Percentiles rank a stretch among this genome's conserved stretches.
These are phyloP conservation scores for Poa pratensis DNA, from an alignment of 176 grass and related monocot species.

Conservation along the genomic window DNA sequence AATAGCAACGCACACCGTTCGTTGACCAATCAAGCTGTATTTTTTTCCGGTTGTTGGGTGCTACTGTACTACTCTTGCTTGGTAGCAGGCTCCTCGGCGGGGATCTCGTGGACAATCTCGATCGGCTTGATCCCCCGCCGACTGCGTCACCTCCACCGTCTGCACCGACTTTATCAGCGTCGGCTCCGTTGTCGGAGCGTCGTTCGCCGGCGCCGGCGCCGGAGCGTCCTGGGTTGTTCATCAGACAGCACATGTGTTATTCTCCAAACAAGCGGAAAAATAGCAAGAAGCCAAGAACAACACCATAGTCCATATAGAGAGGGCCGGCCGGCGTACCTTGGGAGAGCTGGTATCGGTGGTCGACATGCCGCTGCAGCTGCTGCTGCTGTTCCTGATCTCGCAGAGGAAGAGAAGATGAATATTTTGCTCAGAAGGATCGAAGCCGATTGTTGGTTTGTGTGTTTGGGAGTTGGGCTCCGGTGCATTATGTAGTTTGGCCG, in stretches of 20 bases:
- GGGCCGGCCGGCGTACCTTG: slow-evolving; percentile 7
- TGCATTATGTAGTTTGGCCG: slow-evolving; percentile 7
- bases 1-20: neutral
- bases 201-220: neutral
- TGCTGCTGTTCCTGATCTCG: neutral
- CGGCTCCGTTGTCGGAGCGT: neutral
- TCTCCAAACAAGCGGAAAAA: neutral
- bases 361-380: neutral
- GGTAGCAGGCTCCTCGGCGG: slow-evolving; percentile 33
- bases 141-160: slow-evolving; percentile 52
- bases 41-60: neutral
- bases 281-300: too few species aligned
- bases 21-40: too few species aligned
- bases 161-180: slow-evolving; percentile 52
- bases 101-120: slow-evolving; percentile 47
- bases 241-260: neutral
- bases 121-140: slow-evolving; percentile 39
- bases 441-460: slow-evolving; percentile 4
- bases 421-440: neutral
- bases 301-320: too few species aligned
- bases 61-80: slow-evolving; percentile 42
- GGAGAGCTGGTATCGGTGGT: neutral
- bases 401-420: neutral
- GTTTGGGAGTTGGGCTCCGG: neutral
- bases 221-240: slow-evolving; percentile 8